phyloP scores from a whole-genome alignment of 108 stramenopile genomes.

The Cylindrotheca closterium region DNA sequence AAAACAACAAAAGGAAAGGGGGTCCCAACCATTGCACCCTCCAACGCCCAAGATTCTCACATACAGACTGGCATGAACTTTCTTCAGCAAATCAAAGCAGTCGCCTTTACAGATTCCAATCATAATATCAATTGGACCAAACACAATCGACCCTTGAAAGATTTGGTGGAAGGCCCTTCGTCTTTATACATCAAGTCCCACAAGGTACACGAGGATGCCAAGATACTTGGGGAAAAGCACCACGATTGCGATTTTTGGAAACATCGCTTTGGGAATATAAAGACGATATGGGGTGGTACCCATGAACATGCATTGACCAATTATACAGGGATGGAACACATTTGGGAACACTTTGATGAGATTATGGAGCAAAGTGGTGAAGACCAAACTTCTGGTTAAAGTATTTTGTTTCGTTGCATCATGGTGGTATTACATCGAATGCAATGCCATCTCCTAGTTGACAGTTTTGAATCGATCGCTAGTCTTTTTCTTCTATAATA shows the following conservation, averaged over 20 bases:
- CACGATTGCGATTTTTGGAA: conserved; percentile 12
- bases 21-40: conserved; percentile 6
- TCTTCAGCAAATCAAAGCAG: conserved; percentile 1
- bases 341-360: conserved; percentile 17
- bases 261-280: conserved; percentile 7
- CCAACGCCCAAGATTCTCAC: not conserved
- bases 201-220: conserved; percentile 7
- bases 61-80: not conserved
- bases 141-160: not conserved
- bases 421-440: too few relatives aligned
- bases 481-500: too few relatives aligned
- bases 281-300: conserved; percentile 15
- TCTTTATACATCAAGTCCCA: conserved; percentile 10
- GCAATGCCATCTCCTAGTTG: too few relatives aligned
- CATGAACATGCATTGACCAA: conserved; percentile 5
- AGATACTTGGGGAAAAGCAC: not conserved
- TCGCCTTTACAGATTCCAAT: conserved; percentile 20
- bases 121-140: conserved; percentile 23
- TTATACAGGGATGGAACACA: not conserved
- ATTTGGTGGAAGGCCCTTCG: not conserved
- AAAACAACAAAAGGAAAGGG: not conserved
- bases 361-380: not conserved
- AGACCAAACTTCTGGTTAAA: too few relatives aligned
- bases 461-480: too few relatives aligned
- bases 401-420: too few relatives aligned